A percentile compares a stretch with the other conserved stretches of the same genome.
These are phyloP conservation scores for Ormosia emarginata DNA, from an alignment of 306 rosid species.

Conservation along the genomic window DNA sequence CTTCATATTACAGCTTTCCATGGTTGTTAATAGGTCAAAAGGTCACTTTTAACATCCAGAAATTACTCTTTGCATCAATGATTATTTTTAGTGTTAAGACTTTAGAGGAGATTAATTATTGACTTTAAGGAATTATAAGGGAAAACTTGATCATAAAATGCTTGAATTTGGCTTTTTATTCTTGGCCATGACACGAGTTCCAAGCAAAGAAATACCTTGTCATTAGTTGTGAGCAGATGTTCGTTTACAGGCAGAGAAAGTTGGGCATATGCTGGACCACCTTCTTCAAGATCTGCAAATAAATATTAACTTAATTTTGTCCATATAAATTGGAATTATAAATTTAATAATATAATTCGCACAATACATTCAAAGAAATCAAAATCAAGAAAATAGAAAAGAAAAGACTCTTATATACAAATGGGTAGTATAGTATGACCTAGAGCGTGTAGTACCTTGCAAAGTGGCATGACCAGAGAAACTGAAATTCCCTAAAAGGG, in stretches of 20 bases:
- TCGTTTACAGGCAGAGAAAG: constrained; percentile 50
- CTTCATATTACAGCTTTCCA: background rate
- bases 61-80: background rate
- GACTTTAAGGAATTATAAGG: background rate
- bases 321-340: background rate
- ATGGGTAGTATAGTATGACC: background rate
- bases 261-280: constrained; percentile 47
- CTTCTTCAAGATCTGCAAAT: constrained; percentile 54
- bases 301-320: background rate
- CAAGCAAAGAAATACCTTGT: constrained; percentile 36
- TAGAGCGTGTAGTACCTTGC: constrained; percentile 37
- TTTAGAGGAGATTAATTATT: background rate
- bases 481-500: constrained; percentile 39
- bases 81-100: background rate
- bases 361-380: background rate
- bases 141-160: constrained; percentile 11
- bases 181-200: background rate
- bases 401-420: background rate
- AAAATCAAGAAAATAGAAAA: background rate
- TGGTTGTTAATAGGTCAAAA: background rate
- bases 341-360: background rate
- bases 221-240: constrained; percentile 48
- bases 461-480: constrained; percentile 43
- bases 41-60: background rate
- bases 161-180: background rate